phyloP scores from a whole-genome alignment of 768 basidiomycete species.

The Tephrocybe sp. region DNA sequence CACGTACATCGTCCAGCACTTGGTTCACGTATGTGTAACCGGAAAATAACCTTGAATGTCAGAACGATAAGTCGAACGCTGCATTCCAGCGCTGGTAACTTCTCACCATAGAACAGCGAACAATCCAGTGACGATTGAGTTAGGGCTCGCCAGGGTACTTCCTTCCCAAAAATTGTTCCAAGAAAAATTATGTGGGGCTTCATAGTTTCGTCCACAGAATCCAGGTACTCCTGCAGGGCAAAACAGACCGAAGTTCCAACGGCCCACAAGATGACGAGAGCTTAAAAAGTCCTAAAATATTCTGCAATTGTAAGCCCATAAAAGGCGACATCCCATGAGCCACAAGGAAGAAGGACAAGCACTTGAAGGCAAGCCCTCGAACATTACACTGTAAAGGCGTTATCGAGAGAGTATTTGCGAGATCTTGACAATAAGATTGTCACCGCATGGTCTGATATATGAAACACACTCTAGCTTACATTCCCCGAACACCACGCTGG shows the following conservation, averaged over 20 bases:
- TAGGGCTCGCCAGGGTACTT: conserved; percentile 43
- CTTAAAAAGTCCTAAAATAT: conserved; percentile 60
- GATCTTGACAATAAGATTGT: conserved; percentile 38
- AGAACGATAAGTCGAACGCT: neutral
- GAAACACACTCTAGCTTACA: conserved; percentile 44
- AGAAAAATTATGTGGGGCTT: conserved; percentile 52
- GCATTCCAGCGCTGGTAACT: neutral
- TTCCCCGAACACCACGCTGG: conserved; percentile 68
- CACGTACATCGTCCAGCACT: conserved; percentile 62
- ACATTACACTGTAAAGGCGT: conserved; percentile 43
- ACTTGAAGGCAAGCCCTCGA: conserved; percentile 50
- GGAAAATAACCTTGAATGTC: conserved; percentile 54
- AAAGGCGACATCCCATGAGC: conserved; percentile 53
- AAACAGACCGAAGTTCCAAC: conserved; percentile 55
- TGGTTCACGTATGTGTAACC: conserved; percentile 77
- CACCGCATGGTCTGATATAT: neutral
- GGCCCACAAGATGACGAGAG: conserved; percentile 47
- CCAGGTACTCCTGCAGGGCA: conserved; percentile 47
- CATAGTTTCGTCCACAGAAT: conserved; percentile 47
- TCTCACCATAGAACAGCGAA: conserved; percentile 69
- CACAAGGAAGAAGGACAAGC: conserved; percentile 54
- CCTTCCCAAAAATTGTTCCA: conserved; percentile 68
- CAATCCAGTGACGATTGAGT: conserved; percentile 60
- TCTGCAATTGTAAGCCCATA: conserved; percentile 62
- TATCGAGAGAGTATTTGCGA: conserved; percentile 50